These are phyloP conservation scores for Turnera subulata DNA, from an alignment of 345 rosid genomes.

Conservation along the genomic window DNA sequence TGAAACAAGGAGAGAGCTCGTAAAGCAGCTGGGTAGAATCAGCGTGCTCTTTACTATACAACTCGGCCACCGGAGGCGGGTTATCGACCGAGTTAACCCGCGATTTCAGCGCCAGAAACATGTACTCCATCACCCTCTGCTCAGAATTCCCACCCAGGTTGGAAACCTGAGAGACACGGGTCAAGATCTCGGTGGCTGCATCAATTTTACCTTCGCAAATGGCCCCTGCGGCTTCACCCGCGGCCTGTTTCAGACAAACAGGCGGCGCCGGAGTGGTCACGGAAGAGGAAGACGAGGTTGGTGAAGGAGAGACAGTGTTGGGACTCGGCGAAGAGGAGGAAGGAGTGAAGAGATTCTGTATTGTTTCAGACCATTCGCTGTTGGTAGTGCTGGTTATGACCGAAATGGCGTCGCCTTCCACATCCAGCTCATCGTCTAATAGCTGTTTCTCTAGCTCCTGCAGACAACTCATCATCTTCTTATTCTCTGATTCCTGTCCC, in stretches of 20 bases:
- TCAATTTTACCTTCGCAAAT: constrained; percentile 68
- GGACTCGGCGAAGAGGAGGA: constrained; percentile 12
- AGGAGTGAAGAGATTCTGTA: constrained; percentile 51
- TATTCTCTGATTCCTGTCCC: constrained; percentile 48
- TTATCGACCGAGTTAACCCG: constrained; percentile 46
- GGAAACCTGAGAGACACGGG: constrained; percentile 44
- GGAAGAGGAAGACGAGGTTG: constrained; percentile 62
- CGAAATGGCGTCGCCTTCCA: constrained; percentile 61
- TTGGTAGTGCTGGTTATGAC: constrained; percentile 61
- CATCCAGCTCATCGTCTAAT: constrained; percentile 60
- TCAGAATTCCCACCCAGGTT: constrained; percentile 60
- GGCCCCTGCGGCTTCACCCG: constrained; percentile 71
- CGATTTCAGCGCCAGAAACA: constrained; percentile 56
- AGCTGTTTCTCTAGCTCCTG: constrained; percentile 83
- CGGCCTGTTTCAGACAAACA: constrained; percentile 46
- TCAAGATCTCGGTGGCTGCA: constrained; percentile 55
- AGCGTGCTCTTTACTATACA: constrained; percentile 55
- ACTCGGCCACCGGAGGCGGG: constrained; percentile 50
- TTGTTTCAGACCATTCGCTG: constrained; percentile 79
- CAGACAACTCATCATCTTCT: constrained; percentile 69
- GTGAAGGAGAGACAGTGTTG: constrained; percentile 40
- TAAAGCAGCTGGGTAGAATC: constrained; percentile 55
- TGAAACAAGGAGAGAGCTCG: constrained; percentile 76
- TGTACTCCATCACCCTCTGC: constrained; percentile 61
- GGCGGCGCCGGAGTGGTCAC: constrained; percentile 54